Base-by-base conservation (phyloP, 805 yeast genomes). In the Saturnispora ahearnii region DNA sequence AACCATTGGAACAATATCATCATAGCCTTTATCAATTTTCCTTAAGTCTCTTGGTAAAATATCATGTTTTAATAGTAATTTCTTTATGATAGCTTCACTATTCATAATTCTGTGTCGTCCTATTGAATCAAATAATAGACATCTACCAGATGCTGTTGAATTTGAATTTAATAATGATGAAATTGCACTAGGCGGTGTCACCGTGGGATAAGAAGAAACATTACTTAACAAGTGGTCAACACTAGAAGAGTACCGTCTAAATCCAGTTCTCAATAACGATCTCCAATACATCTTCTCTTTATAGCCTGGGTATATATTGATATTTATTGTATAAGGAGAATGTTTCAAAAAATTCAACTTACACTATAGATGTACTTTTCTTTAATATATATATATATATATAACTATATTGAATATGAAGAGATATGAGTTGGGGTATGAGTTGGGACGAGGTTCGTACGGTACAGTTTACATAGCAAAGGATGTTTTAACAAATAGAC, bases 361-460 rank as follows among this genome's bases (percentile, higher is more conserved):
- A 21, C 40, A 15, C 10, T 7, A 7, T 34, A 21, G 9, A 13
- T 34, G 24, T 10, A 24, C 22, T 38, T 12, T 6, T 13, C 11
- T 11, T 22, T 7, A 24, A 15, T 38, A 24, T 10, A 5, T 6
- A 15, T 22, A 8, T 36, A 18, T 36, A 18, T 18, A 5, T 7
- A 38, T 10, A 12, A 38, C 4, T 26, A 26, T 26, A 12, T 7
- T 32, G 18, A 18, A 18, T 18, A 47, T 41, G 45, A 34, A 29
- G 15, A 30, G 50, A 60, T 78, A 77, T 57, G 68, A 66, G 44
- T 61, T 78, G 11, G 61, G 60, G 31, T 75, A 72, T 49, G 77
- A 84, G 62, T 77, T 86, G 4, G 93, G 93, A 4, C 68, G 83
- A 49, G 93, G 93, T 1, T 86, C 87, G 8, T 85, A 84, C 62